Evolutionary conservation across 139 green algal genomes (phyloP).

Genomic region (Chlamydomonas sp.): DNA sequence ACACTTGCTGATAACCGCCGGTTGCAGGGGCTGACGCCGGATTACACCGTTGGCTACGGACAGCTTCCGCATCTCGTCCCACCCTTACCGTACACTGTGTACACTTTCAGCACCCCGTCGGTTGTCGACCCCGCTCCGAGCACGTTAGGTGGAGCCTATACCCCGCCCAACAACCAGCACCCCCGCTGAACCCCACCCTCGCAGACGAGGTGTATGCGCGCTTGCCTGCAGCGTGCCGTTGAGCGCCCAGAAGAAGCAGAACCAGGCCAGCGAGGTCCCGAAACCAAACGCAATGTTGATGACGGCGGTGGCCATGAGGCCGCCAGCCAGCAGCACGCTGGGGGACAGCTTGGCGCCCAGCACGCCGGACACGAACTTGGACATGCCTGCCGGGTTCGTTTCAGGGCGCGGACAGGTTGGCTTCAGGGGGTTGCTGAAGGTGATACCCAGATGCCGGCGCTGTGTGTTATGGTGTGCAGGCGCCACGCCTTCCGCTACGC

Average conservation of each 20-base stretch:
- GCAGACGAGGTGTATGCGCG: not conserved
- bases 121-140: no score
- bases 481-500: no score
- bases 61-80: no score
- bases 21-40: no score
- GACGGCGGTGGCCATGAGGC: conserved; percentile 86
- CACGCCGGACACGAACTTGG: conserved; percentile 94
- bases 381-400: conserved; percentile 50
- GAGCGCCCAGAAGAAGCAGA: conserved; percentile 88
- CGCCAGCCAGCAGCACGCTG: conserved; percentile 84
- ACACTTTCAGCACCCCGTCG: no score
- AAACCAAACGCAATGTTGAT: conserved; percentile 95
- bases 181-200: not conserved
- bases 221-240: conserved; percentile 90
- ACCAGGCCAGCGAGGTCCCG: conserved; percentile 82
- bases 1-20: no score
- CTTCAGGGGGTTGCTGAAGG: no score
- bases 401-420: not conserved
- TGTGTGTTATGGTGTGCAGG: not conserved
- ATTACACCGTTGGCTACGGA: no score
- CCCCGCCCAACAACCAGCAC: not conserved
- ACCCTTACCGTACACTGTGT: no score
- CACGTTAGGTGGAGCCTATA: no score
- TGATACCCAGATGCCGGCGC: no score
- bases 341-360: conserved; percentile 87